Conservation (phyloP, 441 rosid species). For the Euphorbia celastroides region DNA sequence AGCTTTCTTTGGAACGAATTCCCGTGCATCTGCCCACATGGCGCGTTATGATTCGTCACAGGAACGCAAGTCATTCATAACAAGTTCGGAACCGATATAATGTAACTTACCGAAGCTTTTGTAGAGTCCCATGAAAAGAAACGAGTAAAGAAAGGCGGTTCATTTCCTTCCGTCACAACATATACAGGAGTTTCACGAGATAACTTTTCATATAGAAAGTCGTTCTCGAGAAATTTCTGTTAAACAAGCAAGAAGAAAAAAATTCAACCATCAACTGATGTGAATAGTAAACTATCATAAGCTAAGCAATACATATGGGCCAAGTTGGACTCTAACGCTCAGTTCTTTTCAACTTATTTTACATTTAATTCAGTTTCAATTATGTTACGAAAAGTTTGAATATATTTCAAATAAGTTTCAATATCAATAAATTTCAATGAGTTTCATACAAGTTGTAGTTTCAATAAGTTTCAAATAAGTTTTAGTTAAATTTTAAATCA, state of each 20-base stretch:
- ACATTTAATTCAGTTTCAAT: too few relatives aligned
- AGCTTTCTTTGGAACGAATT: slow-evolving; percentile 92
- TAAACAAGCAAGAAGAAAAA: background rate
- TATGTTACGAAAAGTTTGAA: too few relatives aligned
- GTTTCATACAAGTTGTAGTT: too few relatives aligned
- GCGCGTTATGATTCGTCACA: slow-evolving; percentile 17
- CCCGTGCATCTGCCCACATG: slow-evolving; percentile 76
- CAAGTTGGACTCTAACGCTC: background rate
- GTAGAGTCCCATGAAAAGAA: slow-evolving; percentile 93
- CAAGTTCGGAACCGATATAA: too few relatives aligned
- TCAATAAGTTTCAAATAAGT: too few relatives aligned
- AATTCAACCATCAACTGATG: background rate
- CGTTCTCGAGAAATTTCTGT: slow-evolving; percentile 80
- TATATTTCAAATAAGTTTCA: too few relatives aligned
- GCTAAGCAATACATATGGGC: background rate
- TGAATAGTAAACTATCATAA: background rate
- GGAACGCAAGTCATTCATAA: background rate
- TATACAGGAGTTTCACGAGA: slow-evolving; percentile 64
- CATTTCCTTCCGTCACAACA: slow-evolving; percentile 81
- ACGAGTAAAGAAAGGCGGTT: slow-evolving; percentile 89
- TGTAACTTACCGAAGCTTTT: slow-evolving; percentile 41
- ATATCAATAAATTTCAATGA: too few relatives aligned
- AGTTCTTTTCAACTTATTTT: too few relatives aligned
- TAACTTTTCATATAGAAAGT: slow-evolving; percentile 71
- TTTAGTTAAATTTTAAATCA: too few relatives aligned